Base-by-base conservation (phyloP, 176 grass and related monocot species). In the Bonia amplexicaulis region DNA sequence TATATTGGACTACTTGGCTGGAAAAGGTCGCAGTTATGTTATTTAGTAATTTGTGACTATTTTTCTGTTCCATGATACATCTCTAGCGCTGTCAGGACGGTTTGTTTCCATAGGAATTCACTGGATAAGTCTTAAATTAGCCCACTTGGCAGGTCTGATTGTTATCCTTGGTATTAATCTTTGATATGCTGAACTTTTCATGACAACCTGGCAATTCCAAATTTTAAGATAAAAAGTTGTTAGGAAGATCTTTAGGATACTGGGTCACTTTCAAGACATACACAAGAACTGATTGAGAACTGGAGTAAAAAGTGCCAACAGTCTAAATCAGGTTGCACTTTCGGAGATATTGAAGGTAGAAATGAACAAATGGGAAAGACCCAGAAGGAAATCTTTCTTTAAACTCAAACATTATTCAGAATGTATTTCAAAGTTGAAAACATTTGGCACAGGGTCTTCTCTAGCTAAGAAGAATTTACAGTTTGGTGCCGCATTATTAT, bases 131-230 rank as follows among this genome's bases (percentile, higher is more conserved):
- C 33, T 64, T 62, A 80, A 71, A 85, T 15, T 57, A 71, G 0
- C 35, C 63, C 37, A 85, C 40, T 90, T 73, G 58, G 23, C 62
- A 69, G 68, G 78, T 85, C 78, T 63, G 45, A 71, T 42, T 81
- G 13, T 9, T 76, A 85, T 71, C 44, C 33, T 54, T 27, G 64
- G 15, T 64, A 77, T 69, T 71, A 45, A 82, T 73, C 33, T 69
- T 69, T 85, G 39, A 9, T 69, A 46, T 57, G 46, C 31, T 74
- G 54, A 82, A 77, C 0, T 72, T 85, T 86, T 81, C 25, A 33
- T 78, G 88, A 71, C 83, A 86, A 86, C 71, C 60, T 77, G 9
- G 37, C 48, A 78, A 17, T 29, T 77, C 62, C 65, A 72, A 61
- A 76, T 54, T 81, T 70, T 82, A 66, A 65, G 15, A 51, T 31